Conservation (phyloP, 2,329 filamentous ascomycete species). For the Botrytis tulipae region DNA sequence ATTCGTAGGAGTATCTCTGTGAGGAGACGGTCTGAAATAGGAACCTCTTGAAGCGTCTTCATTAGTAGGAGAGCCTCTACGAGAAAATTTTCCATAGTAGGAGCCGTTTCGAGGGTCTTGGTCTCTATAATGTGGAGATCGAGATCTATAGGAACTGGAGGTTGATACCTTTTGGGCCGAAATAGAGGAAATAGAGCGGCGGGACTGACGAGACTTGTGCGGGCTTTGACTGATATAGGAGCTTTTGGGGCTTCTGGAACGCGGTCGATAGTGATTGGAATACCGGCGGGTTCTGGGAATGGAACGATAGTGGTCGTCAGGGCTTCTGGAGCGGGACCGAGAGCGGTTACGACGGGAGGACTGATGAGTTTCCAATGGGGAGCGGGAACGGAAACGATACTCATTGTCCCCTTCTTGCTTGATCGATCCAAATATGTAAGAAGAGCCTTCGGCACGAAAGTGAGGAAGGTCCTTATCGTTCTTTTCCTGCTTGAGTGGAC, state of each 20-base stretch:
- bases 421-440: not conserved
- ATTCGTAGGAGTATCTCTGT: not conserved
- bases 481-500: not conserved
- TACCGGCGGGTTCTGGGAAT: too few relatives aligned
- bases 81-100: not conserved
- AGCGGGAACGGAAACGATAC: not conserved
- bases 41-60: not conserved
- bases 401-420: not conserved
- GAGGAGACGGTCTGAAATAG: not conserved
- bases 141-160: not conserved
- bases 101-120: not conserved
- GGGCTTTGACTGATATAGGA: not conserved
- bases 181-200: not conserved
- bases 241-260: not conserved
- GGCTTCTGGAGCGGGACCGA: not conserved
- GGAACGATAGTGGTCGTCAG: not conserved
- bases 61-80: not conserved
- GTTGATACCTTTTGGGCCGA: not conserved
- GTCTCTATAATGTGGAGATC: not conserved
- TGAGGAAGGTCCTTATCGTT: not conserved
- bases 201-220: not conserved
- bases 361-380: not conserved
- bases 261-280: not conserved
- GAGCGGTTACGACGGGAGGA: too few relatives aligned
- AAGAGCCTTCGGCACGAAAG: not conserved